phyloP scores from a whole-genome alignment of 225 moss, liverwort and hornwort species.

The Marchantia polymorpha region DNA sequence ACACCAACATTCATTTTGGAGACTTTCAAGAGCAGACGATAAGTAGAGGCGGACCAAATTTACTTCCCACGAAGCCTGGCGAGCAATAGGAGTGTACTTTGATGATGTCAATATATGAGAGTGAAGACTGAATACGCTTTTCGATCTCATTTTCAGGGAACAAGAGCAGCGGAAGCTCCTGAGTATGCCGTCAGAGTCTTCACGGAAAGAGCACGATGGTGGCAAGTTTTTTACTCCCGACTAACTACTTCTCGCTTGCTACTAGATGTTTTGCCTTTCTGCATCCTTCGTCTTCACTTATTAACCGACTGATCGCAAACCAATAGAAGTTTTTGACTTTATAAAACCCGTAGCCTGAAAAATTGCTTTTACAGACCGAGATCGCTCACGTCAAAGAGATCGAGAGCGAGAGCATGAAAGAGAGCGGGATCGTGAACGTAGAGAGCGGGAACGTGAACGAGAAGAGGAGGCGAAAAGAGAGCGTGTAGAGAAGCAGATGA shows the following conservation, averaged over 20 bases:
- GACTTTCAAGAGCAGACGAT: no score
- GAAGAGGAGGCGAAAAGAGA: conserved; percentile 92
- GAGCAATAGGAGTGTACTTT: no score
- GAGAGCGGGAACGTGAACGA: conserved; percentile 91
- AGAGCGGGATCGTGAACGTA: conserved; percentile 91
- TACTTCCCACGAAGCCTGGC: no score
- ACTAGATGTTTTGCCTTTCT: background rate
- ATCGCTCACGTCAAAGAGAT: conserved; percentile 72
- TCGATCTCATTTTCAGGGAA: conserved; percentile 34
- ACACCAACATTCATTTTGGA: no score
- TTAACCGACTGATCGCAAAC: conserved; percentile 52
- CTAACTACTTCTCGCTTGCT: background rate
- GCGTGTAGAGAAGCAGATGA: conserved; percentile 81
- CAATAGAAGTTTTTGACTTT: background rate
- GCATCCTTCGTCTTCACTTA: conserved; percentile 33
- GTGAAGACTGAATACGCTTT: no score
- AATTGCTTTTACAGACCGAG: conserved; percentile 2
- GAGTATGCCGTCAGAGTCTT: conserved; percentile 45
- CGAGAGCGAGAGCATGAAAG: conserved; percentile 87
- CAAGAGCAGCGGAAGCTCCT: conserved; percentile 87
- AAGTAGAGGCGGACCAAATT: no score
- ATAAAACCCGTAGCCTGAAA: background rate
- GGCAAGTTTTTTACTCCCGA: background rate
- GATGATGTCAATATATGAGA: no score
- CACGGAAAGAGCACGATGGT: conserved; percentile 80